Evolutionary conservation across 768 basidiomycete genomes (phyloP).

Genomic region (Lentinula sp.): DNA sequence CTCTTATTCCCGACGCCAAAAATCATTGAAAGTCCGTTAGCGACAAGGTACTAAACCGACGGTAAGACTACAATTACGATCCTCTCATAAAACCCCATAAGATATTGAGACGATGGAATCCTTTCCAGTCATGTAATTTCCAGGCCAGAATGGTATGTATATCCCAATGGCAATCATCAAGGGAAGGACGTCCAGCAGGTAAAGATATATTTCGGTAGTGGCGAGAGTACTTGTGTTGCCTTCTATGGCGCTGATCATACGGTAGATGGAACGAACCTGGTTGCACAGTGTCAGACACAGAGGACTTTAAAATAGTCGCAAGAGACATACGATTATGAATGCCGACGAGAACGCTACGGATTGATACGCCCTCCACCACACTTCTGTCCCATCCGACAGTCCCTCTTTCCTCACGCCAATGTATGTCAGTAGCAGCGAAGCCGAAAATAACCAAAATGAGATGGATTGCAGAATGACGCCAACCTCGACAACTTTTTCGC

Average conservation of each 20-base stretch:
- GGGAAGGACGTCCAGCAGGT: conserved; percentile 21
- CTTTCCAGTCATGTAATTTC: conserved; percentile 13
- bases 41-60: too few relatives aligned
- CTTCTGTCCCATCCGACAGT: conserved; percentile 3
- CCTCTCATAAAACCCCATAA: not conserved
- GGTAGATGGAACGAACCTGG: conserved; percentile 23
- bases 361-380: conserved; percentile 15
- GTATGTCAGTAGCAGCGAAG: conserved; percentile 11
- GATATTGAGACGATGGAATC: not conserved
- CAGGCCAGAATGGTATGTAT: conserved; percentile 22
- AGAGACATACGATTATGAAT: conserved; percentile 18
- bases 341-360: conserved; percentile 18
- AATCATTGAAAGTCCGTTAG: too few relatives aligned
- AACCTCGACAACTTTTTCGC: conserved; percentile 15
- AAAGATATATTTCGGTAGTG: conserved; percentile 22
- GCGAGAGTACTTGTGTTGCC: conserved; percentile 14
- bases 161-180: conserved; percentile 17
- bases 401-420: conserved; percentile 11
- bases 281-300: not conserved
- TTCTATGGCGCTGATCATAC: conserved; percentile 17
- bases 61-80: too few relatives aligned
- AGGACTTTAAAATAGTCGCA: not conserved
- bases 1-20: too few relatives aligned
- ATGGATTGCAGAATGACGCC: conserved; percentile 18
- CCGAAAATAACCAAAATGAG: conserved; percentile 18